These are phyloP conservation scores for Phlebiopsis gigantea DNA, from an alignment of 768 basidiomycete species.

Conservation along the genomic window DNA sequence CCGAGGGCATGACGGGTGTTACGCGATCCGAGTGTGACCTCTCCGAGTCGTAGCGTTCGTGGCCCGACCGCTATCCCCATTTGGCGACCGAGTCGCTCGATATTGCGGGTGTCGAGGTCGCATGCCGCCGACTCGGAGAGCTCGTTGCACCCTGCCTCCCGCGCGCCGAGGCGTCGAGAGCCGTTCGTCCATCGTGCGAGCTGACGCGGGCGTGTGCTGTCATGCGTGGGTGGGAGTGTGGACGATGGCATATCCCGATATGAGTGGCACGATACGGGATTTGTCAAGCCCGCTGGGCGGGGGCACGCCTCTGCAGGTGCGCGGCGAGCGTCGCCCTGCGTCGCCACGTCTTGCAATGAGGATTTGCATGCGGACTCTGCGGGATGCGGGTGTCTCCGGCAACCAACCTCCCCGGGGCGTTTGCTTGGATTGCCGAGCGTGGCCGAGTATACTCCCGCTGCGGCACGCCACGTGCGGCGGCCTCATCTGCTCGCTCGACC, in stretches of 20 bases:
- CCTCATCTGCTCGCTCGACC: slow-evolving; percentile 1
- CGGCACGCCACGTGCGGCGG: background rate
- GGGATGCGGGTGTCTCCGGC: background rate
- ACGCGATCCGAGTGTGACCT: background rate
- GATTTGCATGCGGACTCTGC: slow-evolving; percentile 1
- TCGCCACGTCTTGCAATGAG: too few species aligned
- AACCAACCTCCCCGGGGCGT: background rate
- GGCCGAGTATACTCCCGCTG: background rate
- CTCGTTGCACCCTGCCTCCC: background rate
- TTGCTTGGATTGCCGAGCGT: background rate
- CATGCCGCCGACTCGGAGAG: background rate
- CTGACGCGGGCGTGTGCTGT: background rate
- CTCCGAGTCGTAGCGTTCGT: background rate
- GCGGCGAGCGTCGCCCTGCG: too few species aligned
- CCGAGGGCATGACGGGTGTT: background rate
- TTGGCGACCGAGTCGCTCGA: background rate
- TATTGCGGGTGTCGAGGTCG: background rate
- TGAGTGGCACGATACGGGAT: background rate
- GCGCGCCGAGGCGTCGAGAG: background rate
- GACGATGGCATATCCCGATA: background rate
- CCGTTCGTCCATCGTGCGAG: background rate
- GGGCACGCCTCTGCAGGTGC: background rate
- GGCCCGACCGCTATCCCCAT: too few species aligned
- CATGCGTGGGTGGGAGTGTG: background rate
- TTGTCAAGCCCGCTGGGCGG: background rate